Conservation (phyloP, 2,329 filamentous ascomycete species). For the Phyllosticta citriasiana region DNA sequence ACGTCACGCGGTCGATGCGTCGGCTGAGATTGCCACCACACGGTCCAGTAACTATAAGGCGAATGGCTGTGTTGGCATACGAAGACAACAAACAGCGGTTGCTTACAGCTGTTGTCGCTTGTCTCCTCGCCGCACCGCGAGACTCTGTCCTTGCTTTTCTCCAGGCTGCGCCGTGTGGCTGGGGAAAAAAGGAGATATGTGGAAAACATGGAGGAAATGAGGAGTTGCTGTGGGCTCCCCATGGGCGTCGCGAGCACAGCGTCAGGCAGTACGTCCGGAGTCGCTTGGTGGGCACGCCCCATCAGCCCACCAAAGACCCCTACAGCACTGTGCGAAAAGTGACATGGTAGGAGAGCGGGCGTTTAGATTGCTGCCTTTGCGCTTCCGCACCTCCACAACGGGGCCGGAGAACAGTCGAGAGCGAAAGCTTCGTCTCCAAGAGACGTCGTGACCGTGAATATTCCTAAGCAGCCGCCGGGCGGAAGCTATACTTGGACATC, state of each 20-base stretch:
- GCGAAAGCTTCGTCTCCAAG: not conserved
- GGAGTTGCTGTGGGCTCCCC: conserved; percentile 7
- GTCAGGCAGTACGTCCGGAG: not conserved
- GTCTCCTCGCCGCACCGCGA: not conserved
- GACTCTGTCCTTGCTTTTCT: not conserved
- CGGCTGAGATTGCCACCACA: not conserved
- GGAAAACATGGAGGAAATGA: conserved; percentile 9
- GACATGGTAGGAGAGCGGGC: not conserved
- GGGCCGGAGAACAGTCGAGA: not conserved
- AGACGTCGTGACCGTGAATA: not conserved
- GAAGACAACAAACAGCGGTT: not conserved
- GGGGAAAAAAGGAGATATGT: conserved; percentile 4
- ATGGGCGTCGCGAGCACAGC: conserved; percentile 6
- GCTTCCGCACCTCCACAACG: conserved; percentile 1
- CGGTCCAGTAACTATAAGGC: not conserved
- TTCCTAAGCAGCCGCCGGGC: not conserved
- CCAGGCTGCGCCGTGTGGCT: not conserved
- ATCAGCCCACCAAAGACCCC: conserved; percentile 9
- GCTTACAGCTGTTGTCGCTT: not conserved
- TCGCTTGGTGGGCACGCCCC: not conserved
- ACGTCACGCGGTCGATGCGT: not conserved
- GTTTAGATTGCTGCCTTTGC: not conserved
- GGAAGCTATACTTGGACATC: not conserved
- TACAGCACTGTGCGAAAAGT: conserved; percentile 2
- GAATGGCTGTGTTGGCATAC: not conserved